Conservation (phyloP, 2,329 filamentous ascomycete genomes). For the Gaeumannomyces tritici region DNA sequence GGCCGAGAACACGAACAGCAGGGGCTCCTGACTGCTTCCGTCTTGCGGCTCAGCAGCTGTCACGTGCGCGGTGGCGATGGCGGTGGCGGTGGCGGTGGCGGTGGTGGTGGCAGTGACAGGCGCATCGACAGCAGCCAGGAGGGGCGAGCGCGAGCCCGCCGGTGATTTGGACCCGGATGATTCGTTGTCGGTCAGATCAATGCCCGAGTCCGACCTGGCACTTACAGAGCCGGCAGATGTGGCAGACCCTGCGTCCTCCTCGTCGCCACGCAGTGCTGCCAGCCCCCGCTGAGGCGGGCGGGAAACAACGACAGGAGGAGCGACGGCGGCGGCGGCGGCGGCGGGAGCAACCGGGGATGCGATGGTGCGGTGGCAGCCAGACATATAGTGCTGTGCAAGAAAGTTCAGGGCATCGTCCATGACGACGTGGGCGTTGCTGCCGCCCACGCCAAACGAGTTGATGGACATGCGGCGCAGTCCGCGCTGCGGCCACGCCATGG, state of each 20-base stretch:
- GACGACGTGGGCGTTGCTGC: constrained; percentile 18
- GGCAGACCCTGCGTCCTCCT: background rate
- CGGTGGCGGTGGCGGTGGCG: background rate
- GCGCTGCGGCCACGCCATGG: constrained; percentile 8
- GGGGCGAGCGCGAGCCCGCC: background rate
- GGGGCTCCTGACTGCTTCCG: constrained; percentile 9
- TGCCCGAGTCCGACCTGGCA: background rate
- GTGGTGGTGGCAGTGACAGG: background rate
- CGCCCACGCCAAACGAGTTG: constrained; percentile 22
- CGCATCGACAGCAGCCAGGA: background rate
- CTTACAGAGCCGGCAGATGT: background rate
- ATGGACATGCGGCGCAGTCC: constrained; percentile 16
- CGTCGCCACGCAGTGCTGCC: background rate
- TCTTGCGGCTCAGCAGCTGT: background rate
- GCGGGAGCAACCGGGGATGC: background rate
- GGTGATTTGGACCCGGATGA: background rate
- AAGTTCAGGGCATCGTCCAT: constrained; percentile 9
- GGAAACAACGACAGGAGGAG: background rate
- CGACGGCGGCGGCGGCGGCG: too few relatives aligned
- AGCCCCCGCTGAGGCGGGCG: background rate
- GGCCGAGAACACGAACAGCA: constrained; percentile 23
- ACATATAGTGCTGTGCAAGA: background rate
- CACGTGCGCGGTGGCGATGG: background rate
- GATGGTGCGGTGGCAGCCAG: constrained; percentile 6
- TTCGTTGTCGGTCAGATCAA: background rate